Evolutionary conservation across 225 moss, liverwort and hornwort genomes (phyloP).

Genomic region (Sphagnum tenellum): DNA sequence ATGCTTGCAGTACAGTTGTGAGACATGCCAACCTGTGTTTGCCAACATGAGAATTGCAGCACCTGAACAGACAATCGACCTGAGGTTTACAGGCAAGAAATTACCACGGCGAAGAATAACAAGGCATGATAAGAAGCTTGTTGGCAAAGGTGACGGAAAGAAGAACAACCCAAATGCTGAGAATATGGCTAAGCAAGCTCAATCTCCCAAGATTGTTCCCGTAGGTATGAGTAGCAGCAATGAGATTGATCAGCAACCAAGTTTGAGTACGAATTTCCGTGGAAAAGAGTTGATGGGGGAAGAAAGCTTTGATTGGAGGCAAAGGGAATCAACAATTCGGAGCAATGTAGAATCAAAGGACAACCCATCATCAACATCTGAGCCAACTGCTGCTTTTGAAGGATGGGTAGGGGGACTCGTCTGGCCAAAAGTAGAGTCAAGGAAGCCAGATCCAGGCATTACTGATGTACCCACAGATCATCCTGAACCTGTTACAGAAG

Average conservation of each 20-base stretch:
- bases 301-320: slow-evolving; percentile 25
- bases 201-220: not conserved
- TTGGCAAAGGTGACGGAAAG: not conserved
- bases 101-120: slow-evolving; percentile 31
- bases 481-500: slow-evolving; percentile 1
- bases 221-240: not conserved
- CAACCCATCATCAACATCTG: not conserved
- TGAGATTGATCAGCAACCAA: slow-evolving; percentile 5
- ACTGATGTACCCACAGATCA: slow-evolving; percentile 10
- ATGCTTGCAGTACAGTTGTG: slow-evolving; percentile 50
- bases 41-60: slow-evolving; percentile 68
- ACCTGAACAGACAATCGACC: slow-evolving; percentile 32
- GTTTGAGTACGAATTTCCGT: slow-evolving; percentile 29
- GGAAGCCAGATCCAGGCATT: not conserved
- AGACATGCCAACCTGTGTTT: slow-evolving; percentile 63
- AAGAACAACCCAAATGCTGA: not conserved
- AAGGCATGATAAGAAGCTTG: slow-evolving; percentile 24
- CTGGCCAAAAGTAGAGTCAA: slow-evolving; percentile 35
- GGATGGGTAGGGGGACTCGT: slow-evolving; percentile 84
- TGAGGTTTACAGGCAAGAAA: slow-evolving; percentile 45
- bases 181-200: slow-evolving; percentile 4
- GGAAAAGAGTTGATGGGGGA: slow-evolving; percentile 32
- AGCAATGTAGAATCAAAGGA: slow-evolving; percentile 10
- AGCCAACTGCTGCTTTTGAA: slow-evolving; percentile 24
- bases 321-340: slow-evolving; percentile 14